Percentiles rank a stretch among this genome's conserved stretches.
phyloP scores from a whole-genome alignment of 768 basidiomycete genomes.

The Termitomyces sp. region DNA sequence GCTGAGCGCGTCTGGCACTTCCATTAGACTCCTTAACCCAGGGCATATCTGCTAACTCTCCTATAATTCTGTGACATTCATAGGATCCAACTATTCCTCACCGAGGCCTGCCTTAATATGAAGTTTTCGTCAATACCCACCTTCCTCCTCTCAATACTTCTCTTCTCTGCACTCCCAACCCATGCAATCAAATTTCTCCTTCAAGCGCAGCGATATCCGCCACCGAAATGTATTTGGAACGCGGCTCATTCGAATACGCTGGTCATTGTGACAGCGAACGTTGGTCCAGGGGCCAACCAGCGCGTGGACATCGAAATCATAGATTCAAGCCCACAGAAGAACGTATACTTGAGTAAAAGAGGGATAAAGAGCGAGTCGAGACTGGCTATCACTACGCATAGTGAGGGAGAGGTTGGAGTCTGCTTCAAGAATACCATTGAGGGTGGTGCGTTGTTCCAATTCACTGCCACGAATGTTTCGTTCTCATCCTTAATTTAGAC shows the following conservation, averaged over 20 bases:
- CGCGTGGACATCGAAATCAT: conserved; percentile 93
- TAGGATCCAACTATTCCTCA: neutral
- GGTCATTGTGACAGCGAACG: conserved; percentile 95
- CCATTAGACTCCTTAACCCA: neutral
- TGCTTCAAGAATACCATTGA: conserved; percentile 87
- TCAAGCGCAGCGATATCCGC: conserved; percentile 67
- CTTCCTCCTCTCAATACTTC: conserved; percentile 24
- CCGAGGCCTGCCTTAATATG: conserved; percentile 1
- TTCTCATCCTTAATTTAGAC: conserved; percentile 27
- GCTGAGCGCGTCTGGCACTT: conserved; percentile 2
- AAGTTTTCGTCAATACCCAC: conserved; percentile 21
- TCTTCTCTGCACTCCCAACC: conserved; percentile 26
- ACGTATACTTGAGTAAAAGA: conserved; percentile 88
- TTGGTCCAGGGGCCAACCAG: conserved; percentile 71
- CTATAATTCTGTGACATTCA: neutral
- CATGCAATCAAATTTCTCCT: conserved; percentile 85
- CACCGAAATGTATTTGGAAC: conserved; percentile 93
- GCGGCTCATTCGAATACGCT: conserved; percentile 80
- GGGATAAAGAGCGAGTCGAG: conserved; percentile 88
- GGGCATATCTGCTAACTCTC: neutral
- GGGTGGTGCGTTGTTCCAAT: conserved; percentile 44
- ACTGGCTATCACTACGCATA: conserved; percentile 90
- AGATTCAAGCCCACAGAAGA: conserved; percentile 80
- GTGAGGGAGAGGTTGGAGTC: conserved; percentile 92
- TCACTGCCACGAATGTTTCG: neutral